A percentile compares a stretch with the other conserved stretches of the same genome.
Conservation (phyloP, 129 eudicot genomes). For the Flaveria sonorensis region DNA sequence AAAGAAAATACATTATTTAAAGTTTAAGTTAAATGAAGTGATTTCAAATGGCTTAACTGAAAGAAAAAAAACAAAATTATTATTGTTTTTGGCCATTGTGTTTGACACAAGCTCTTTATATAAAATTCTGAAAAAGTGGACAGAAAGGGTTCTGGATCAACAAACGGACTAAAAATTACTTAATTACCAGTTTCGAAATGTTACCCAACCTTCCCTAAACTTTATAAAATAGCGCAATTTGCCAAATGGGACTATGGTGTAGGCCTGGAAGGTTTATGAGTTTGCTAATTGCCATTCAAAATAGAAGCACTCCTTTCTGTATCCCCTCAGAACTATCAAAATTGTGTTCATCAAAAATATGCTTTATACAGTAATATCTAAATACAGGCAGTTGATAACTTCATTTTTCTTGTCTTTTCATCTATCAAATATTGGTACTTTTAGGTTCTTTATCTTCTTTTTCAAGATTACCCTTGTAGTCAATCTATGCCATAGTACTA, state of each 20-base stretch:
- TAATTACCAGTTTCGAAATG: background rate
- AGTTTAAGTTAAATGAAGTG: too few relatives aligned
- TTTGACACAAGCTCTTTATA: background rate
- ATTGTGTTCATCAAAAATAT: background rate
- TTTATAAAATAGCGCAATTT: background rate
- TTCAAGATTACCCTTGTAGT: background rate
- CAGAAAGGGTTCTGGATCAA: background rate
- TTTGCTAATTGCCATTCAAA: background rate
- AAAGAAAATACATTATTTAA: too few relatives aligned
- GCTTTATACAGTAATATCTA: background rate
- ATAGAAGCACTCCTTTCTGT: background rate
- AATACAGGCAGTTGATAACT: background rate
- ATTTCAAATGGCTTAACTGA: background rate
- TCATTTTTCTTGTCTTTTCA: background rate
- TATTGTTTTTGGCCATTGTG: background rate
- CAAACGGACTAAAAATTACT: background rate
- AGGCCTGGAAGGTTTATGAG: background rate
- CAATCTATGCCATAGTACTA: constrained; percentile 14
- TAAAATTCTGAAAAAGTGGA: background rate
- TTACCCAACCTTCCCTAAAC: background rate
- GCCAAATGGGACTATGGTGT: background rate
- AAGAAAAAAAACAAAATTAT: background rate
- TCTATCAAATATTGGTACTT: background rate
- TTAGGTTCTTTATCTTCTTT: background rate
- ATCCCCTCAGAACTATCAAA: background rate